Base-by-base conservation (phyloP, 2,329 filamentous ascomycete genomes). In the Parafenestella ontariensis region DNA sequence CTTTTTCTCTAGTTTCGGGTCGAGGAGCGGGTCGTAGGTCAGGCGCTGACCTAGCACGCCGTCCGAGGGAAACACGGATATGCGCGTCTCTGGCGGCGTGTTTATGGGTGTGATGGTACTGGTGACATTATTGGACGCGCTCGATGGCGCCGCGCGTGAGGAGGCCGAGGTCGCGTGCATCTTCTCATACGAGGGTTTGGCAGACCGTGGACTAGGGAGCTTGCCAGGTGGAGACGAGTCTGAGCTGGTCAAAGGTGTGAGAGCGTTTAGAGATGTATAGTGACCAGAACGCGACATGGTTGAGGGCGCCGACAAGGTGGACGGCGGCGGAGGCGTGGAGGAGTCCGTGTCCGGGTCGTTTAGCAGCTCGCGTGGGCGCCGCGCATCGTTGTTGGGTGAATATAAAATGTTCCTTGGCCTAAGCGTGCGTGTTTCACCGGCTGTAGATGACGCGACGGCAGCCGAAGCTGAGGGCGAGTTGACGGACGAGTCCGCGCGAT, bases 341-440 rank as follows among this genome's bases (percentile, higher is more conserved):
- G 87, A 91, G 52, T 87, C 85, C 46, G 90, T 92, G 68, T 86
- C 88, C 65, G 88, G 83, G 58, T 86, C 87, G 74, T 88, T 89
- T 69, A 89, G 82, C 48, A 88, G 83, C 68, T 92, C 89, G 74
- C 85, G 86, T 48, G 61, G 58, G 54, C 66, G 66, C 59, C 44
- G 66, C 63, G 69, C 72, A 73, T 76, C 39, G 62, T 71, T 62
- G 53, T 57, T 51, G 39, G 61, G 62, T 54, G 65, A 67, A 58
- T 51, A 54, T 54, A 58, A 59, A 46, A 46, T 65, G 52, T 51
- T 61, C 31, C 58, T 65, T 48, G 56, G 52, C 33, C 60, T 36
- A 48, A 52, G 47, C 46, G 49, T 56, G 50, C 48, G 50, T 36
- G 54, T 55, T 59, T 56, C 56, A 48, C 58, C 41, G 46, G 51